Evolutionary conservation across 257 asterid genomes (phyloP), one percentile per base, ranked within the genome.

Genomic region (Ehretia macrophylla): DNA sequence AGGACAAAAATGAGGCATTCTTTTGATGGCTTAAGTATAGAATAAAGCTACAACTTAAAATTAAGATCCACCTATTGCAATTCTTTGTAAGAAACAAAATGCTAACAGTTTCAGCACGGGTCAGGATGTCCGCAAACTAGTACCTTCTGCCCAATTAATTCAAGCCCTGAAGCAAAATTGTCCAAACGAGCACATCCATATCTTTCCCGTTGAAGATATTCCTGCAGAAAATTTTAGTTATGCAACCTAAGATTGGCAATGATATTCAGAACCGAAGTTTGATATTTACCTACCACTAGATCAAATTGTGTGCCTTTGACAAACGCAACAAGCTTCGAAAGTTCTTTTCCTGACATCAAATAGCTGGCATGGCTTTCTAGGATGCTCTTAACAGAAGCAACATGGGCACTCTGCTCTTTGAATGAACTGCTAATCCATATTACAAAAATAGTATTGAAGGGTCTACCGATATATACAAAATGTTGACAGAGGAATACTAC

Each of bases 301-400:
- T 93, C 97, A 79, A 93, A 93, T 68, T 93, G 99, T n/a, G 99
- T 87, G 83, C 97, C 97, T 81, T 93, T 93, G 72, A 89, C 97
- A 68, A 93, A 93, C 21, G 99, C 95, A 53, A 93, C 99, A 58
- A 93, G 90, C 84, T 93, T 90, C 18, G 99, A 80, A 48, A 93
- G 97, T 82, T 93, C 99, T 73, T 89, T 93, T 51, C 95, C 99
- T 12, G 97, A 93, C 99, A 93, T 93, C 79, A 93, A 79, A 78
- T 74, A 81, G 84, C 87, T 90, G 54, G 99, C 99, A 76, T 93
- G 97, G 79, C 88, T 87, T 81, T 93, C 97, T 70, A 93, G 70
- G 77, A 93, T 93, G 79, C 51, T 87, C 81, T 89, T 93, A 42
- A 93, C 99, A 58, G 99, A 93, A 67, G 99, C 76, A 72, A 93